phyloP scores from a whole-genome alignment of 2,329 filamentous ascomycete genomes.

The Corinectria fuckeliana region DNA sequence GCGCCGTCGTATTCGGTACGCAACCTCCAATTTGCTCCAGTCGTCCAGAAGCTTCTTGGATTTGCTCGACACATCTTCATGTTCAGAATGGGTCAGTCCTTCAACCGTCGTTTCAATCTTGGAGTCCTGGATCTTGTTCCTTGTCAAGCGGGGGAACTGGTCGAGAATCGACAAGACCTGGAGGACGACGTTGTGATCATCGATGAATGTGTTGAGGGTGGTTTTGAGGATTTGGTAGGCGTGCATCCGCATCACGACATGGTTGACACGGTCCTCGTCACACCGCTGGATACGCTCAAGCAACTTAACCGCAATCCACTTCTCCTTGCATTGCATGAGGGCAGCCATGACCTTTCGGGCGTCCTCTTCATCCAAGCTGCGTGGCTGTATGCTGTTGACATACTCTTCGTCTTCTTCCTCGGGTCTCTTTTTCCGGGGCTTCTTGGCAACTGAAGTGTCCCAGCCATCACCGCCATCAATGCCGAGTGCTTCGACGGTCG shows the following conservation, averaged over 20 bases:
- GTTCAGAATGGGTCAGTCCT: constrained; percentile 68
- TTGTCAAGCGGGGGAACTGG: constrained; percentile 85
- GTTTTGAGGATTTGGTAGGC: constrained; percentile 95
- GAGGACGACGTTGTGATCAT: constrained; percentile 88
- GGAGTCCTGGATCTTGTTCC: constrained; percentile 96
- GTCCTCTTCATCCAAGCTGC: constrained; percentile 78
- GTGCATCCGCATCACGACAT: constrained; percentile 93
- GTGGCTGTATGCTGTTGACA: constrained; percentile 84
- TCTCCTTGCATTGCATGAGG: constrained; percentile 97
- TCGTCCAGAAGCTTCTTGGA: constrained; percentile 76
- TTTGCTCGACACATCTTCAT: constrained; percentile 76
- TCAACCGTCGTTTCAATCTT: constrained; percentile 88
- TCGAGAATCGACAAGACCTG: constrained; percentile 91
- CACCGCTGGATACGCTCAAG: constrained; percentile 86
- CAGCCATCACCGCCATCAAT: constrained; percentile 92
- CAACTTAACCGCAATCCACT: constrained; percentile 98
- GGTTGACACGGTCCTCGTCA: constrained; percentile 84
- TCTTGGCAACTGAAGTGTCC: constrained; percentile 89
- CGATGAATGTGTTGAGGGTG: constrained; percentile 81
- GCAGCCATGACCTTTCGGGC: constrained; percentile 96
- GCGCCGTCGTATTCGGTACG: constrained; percentile 90
- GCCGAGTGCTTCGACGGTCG: constrained; percentile 92
- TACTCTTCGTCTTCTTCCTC: constrained; percentile 96
- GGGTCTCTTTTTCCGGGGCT: constrained; percentile 88
- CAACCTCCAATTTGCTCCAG: constrained; percentile 90